These are phyloP conservation scores for Onygena corvina DNA, from an alignment of 2,329 filamentous ascomycete species.

Conservation along the genomic window DNA sequence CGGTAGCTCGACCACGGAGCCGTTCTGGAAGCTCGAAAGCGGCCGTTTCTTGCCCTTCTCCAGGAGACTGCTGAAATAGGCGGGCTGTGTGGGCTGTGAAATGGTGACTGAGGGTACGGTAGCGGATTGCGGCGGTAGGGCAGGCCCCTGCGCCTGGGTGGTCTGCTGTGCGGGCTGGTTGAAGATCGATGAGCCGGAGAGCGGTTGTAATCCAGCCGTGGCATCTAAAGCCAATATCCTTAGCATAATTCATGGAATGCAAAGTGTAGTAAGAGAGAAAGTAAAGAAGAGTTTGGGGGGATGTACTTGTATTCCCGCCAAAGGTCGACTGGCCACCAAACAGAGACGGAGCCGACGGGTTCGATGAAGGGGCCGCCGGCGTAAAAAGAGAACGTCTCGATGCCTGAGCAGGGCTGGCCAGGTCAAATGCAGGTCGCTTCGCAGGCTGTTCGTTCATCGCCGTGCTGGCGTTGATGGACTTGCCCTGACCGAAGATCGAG, in stretches of 20 bases:
- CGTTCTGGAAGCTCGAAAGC: constrained; percentile 42
- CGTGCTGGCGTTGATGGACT: not conserved
- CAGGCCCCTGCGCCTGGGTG: constrained; percentile 13
- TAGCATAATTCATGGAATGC: not conserved
- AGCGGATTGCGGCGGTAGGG: constrained; percentile 19
- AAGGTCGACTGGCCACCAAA: constrained; percentile 2
- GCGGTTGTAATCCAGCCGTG: constrained; percentile 15
- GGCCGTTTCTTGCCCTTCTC: constrained; percentile 56
- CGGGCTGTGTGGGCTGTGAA: constrained; percentile 36
- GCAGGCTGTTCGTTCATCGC: constrained; percentile 9
- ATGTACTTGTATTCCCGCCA: no score
- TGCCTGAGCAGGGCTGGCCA: constrained; percentile 9
- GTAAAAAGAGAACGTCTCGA: constrained; percentile 13
- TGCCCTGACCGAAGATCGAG: not conserved
- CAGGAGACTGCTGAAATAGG: constrained; percentile 53
- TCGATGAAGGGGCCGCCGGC: constrained; percentile 23
- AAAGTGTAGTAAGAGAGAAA: not conserved
- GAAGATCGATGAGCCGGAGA: constrained; percentile 20
- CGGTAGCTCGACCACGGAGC: constrained; percentile 62
- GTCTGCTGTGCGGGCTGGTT: constrained; percentile 19
- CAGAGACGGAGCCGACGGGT: not conserved
- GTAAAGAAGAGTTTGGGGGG: not conserved
- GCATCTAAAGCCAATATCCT: not conserved
- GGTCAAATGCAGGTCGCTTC: constrained; percentile 14
- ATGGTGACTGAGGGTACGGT: constrained; percentile 17